Percentiles rank a stretch among this genome's conserved stretches.
Conservation (phyloP, 768 basidiomycete genomes). For the Leucocoprinus sp. region DNA sequence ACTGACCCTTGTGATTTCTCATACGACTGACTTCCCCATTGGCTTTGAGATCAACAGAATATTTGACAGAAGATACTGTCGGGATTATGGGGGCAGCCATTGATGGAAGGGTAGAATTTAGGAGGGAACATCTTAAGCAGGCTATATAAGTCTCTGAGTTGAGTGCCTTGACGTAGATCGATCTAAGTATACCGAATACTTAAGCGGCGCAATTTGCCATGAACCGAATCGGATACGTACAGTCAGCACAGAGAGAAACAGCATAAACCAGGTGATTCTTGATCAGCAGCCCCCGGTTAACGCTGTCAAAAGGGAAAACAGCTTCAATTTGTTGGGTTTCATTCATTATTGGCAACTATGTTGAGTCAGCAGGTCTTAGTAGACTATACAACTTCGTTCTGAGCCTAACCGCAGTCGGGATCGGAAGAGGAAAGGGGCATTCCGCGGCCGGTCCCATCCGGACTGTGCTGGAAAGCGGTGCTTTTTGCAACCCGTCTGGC, state of each 20-base stretch:
- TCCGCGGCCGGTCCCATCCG: not conserved
- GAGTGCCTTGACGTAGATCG: slow-evolving; percentile 5
- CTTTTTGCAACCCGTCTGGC: not conserved
- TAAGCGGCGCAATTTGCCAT: slow-evolving; percentile 10
- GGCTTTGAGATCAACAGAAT: slow-evolving; percentile 29
- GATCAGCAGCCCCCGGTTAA: slow-evolving; percentile 6
- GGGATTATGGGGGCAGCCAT: slow-evolving; percentile 23
- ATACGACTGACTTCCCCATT: slow-evolving; percentile 36
- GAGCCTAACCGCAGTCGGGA: not conserved
- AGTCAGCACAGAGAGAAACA: slow-evolving; percentile 1
- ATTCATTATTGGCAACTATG: not conserved
- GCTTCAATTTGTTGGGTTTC: slow-evolving; percentile 6
- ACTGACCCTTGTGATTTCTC: slow-evolving; percentile 33
- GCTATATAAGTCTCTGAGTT: slow-evolving; percentile 15
- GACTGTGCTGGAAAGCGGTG: not conserved
- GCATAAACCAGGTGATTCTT: slow-evolving; percentile 5
- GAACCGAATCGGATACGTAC: not conserved
- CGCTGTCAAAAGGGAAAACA: not conserved
- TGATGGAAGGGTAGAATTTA: slow-evolving; percentile 18
- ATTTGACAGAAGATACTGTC: slow-evolving; percentile 20
- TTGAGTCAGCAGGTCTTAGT: no score
- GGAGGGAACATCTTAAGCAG: slow-evolving; percentile 8
- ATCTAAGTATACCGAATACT: slow-evolving; percentile 1
- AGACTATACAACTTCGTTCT: no score
- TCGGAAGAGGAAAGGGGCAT: not conserved